Percentiles rank a stretch among this genome's conserved stretches.
These are phyloP conservation scores for Ophiostoma himal-ulmi DNA, from an alignment of 2,329 filamentous ascomycete species.

Conservation along the genomic window DNA sequence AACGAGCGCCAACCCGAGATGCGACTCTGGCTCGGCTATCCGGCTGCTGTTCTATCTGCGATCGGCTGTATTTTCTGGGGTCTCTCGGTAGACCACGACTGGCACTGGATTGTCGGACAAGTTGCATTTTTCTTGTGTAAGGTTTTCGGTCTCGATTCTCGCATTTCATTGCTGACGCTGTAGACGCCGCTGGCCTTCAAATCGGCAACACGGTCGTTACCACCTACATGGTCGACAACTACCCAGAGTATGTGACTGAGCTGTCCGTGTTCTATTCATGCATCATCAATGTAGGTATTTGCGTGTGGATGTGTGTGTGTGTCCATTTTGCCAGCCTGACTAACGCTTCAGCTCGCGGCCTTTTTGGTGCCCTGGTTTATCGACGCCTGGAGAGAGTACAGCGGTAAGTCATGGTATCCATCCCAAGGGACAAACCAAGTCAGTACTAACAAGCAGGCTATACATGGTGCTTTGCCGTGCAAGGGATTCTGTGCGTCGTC, in stretches of 20 bases:
- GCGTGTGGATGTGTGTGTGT: no score
- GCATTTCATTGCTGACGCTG: not conserved
- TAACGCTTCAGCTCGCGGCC: not conserved
- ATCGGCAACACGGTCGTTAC: slow-evolving; percentile 44
- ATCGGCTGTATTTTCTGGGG: slow-evolving; percentile 34
- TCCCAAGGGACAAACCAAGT: no score
- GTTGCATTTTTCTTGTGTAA: not conserved
- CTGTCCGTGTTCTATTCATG: slow-evolving; percentile 39
- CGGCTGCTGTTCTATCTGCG: slow-evolving; percentile 44
- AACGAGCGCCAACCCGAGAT: slow-evolving; percentile 44
- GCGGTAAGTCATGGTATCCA: not conserved
- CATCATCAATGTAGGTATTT: not conserved
- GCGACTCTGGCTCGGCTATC: slow-evolving; percentile 52
- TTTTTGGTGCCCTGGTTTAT: slow-evolving; percentile 3
- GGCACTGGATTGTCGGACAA: not conserved
- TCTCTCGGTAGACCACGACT: not conserved
- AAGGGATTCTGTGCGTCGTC: slow-evolving; percentile 39
- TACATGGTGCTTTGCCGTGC: slow-evolving; percentile 46
- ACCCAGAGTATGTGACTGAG: slow-evolving; percentile 50
- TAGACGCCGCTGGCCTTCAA: slow-evolving; percentile 44
- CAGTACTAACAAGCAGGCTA: slow-evolving; percentile 37
- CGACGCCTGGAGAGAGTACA: not conserved
- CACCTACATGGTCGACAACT: slow-evolving; percentile 49
- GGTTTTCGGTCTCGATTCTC: not conserved
- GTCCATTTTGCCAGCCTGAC: not conserved